These are phyloP conservation scores for Capsicum pubescens DNA, from an alignment of 257 asterid genomes.

Conservation along the genomic window DNA sequence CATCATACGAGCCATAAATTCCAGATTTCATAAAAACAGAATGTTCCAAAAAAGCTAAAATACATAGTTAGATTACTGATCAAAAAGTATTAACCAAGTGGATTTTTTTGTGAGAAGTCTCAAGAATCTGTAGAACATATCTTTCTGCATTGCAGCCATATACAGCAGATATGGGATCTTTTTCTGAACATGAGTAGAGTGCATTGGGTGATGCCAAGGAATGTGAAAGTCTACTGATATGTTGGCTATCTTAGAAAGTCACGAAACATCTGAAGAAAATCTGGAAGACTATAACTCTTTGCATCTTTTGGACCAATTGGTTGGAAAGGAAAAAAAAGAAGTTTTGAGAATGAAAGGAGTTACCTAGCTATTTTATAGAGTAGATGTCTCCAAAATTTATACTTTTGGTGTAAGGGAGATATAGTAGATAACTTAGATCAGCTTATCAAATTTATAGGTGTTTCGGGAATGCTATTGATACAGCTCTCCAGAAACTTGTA, in stretches of 20 bases:
- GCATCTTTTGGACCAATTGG: not conserved
- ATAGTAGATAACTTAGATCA: not conserved
- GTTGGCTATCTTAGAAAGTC: not conserved
- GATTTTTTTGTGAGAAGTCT: not conserved
- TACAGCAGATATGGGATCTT: not conserved
- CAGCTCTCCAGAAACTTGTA: not conserved
- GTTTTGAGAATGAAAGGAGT: too few relatives aligned
- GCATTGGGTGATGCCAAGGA: not conserved
- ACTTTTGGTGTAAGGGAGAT: not conserved
- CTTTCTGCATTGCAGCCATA: not conserved
- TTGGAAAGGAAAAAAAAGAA: too few relatives aligned
- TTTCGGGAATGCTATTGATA: not conserved
- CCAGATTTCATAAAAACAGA: not conserved
- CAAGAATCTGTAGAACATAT: not conserved
- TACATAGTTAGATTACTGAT: not conserved
- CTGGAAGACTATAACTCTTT: not conserved
- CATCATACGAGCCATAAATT: not conserved
- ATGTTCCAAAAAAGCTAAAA: not conserved
- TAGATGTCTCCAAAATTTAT: not conserved
- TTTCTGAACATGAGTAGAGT: not conserved
- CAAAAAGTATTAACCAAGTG: not conserved
- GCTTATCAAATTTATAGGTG: conserved; percentile 4
- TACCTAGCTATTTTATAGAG: not conserved
- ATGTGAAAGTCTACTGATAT: not conserved
- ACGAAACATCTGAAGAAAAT: not conserved